These are phyloP conservation scores for Conoideocrella luteorostrata DNA, from an alignment of 2,329 filamentous ascomycete genomes.

Conservation along the genomic window DNA sequence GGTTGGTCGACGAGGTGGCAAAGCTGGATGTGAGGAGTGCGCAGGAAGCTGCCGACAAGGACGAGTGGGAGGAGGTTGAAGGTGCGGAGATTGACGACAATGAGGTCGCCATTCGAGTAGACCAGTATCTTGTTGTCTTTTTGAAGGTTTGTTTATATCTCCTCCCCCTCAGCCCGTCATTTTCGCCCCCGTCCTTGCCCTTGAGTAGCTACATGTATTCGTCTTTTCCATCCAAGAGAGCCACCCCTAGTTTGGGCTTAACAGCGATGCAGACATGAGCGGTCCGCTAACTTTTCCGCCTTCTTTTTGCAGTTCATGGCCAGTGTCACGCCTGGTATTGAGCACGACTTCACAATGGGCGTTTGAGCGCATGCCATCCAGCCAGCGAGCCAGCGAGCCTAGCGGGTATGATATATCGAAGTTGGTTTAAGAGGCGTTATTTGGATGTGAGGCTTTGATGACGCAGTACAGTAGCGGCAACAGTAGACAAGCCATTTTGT, in stretches of 20 bases:
- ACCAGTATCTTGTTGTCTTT: constrained; percentile 83
- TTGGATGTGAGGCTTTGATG: no score
- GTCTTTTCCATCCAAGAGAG: no score
- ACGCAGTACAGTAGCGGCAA: no score
- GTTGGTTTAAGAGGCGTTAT: background rate
- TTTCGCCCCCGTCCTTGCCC: no score
- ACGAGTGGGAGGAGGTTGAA: constrained; percentile 62
- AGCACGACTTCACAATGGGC: constrained; percentile 97
- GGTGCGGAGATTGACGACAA: constrained; percentile 57
- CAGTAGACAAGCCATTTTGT: no score
- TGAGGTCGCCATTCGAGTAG: constrained; percentile 77
- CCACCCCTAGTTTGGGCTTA: no score
- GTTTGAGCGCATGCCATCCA: no score
- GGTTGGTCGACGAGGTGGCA: constrained; percentile 74
- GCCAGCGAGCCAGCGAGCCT: no score
- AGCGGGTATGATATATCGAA: no score
- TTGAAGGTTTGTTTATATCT: constrained; percentile 55
- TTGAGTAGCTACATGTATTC: no score
- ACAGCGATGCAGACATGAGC: no score
- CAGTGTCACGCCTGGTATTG: constrained; percentile 91
- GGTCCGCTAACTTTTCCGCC: background rate
- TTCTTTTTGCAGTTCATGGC: constrained; percentile 58
- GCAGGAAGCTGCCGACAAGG: constrained; percentile 44
- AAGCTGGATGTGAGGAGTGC: constrained; percentile 52
- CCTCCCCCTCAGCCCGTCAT: no score